phyloP scores from a whole-genome alignment of 2,329 filamentous ascomycete genomes.

The Venturia pyrina region DNA sequence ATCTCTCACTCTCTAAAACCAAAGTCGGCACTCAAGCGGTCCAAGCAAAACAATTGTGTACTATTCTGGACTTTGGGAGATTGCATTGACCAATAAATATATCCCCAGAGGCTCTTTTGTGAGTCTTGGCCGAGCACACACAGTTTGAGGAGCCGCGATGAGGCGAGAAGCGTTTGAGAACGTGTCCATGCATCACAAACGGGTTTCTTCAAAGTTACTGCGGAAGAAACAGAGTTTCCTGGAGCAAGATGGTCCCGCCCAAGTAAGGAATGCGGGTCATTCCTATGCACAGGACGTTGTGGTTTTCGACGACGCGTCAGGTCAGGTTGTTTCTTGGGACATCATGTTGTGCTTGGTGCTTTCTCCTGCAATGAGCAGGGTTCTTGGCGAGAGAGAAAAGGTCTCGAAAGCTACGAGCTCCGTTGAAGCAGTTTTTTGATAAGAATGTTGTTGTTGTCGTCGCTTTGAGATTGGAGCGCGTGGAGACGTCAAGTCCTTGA shows the following conservation, averaged over 20 bases:
- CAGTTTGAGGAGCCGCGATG: background rate
- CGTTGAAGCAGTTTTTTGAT: background rate
- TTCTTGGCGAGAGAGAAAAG: no score
- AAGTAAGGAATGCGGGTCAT: background rate
- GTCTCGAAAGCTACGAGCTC: no score
- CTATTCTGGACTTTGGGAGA: background rate
- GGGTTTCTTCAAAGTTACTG: background rate
- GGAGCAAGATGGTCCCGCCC: background rate
- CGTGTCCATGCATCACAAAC: background rate
- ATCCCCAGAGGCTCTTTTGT: background rate
- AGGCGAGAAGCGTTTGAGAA: background rate
- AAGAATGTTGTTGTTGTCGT: background rate
- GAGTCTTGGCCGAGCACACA: background rate
- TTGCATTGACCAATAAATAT: background rate
- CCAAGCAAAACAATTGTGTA: background rate
- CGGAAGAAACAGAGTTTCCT: background rate
- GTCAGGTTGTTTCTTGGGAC: background rate
- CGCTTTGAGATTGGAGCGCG: no score
- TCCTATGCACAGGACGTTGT: background rate
- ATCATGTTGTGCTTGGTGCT: background rate
- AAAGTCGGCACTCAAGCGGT: background rate
- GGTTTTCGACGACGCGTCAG: background rate
- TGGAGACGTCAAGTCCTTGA: background rate
- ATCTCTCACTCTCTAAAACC: background rate
- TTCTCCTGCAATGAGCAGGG: background rate